These are phyloP conservation scores for Debaryomyces sp. DNA, from an alignment of 1,139 yeast genomes.

Conservation along the genomic window DNA sequence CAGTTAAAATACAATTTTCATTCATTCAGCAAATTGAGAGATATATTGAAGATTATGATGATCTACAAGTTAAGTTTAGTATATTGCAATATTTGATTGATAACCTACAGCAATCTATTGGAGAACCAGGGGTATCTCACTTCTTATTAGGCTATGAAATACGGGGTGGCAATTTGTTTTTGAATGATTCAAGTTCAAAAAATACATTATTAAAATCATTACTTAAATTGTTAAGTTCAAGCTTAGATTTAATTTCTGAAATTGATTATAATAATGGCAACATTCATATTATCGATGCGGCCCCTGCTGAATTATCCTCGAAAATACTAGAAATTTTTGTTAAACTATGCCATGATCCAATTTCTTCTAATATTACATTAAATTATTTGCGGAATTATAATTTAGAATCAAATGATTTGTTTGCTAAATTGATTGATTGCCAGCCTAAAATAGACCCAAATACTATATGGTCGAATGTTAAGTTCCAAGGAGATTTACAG, in stretches of 20 bases:
- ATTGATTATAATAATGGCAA: slow-evolving; percentile 41
- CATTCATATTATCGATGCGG: slow-evolving; percentile 45
- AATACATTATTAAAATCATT: slow-evolving; percentile 60
- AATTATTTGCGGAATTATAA: slow-evolving; percentile 44
- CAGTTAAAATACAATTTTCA: slow-evolving; percentile 66
- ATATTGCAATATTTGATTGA: slow-evolving; percentile 60
- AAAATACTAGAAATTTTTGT: slow-evolving; percentile 62
- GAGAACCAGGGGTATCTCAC: slow-evolving; percentile 63
- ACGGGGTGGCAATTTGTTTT: slow-evolving; percentile 34
- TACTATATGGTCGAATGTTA: slow-evolving; percentile 54
- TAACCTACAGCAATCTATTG: slow-evolving; percentile 46
- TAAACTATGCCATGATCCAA: slow-evolving; percentile 56
- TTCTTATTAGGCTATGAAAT: slow-evolving; percentile 70
- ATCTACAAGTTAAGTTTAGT: slow-evolving; percentile 54
- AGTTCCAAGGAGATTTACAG: slow-evolving; percentile 45
- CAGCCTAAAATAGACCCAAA: slow-evolving; percentile 56
- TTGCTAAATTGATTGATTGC: slow-evolving; percentile 51
- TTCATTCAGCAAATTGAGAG: slow-evolving; percentile 71
- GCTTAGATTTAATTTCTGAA: slow-evolving; percentile 45
- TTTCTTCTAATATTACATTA: slow-evolving; percentile 56
- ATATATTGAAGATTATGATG: slow-evolving; percentile 23
- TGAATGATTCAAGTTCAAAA: slow-evolving; percentile 16
- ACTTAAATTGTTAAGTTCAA: slow-evolving; percentile 49
- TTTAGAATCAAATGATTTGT: slow-evolving; percentile 43
- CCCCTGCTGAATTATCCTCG: slow-evolving; percentile 60